phyloP scores from a whole-genome alignment of 441 rosid genomes.

The Corymbia citriodora region DNA sequence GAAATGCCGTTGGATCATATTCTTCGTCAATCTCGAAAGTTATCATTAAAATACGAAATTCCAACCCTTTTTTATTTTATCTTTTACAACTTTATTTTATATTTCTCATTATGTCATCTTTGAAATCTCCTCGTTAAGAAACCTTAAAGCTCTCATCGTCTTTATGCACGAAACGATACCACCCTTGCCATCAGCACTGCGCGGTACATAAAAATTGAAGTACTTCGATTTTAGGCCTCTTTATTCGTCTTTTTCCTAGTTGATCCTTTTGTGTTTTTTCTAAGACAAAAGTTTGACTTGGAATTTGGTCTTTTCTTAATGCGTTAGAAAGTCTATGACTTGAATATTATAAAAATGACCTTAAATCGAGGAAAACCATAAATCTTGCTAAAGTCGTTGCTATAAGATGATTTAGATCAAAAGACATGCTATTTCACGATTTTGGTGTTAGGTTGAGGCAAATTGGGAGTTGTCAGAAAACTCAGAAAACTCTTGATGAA shows the following conservation, averaged over 20 bases:
- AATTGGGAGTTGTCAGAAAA: not conserved
- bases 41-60: not conserved
- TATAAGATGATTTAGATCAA: not conserved
- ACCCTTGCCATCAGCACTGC: not conserved
- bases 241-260: not conserved
- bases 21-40: not conserved
- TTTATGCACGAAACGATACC: not conserved
- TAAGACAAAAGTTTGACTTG: not conserved
- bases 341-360: not conserved
- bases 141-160: not conserved
- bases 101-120: not conserved
- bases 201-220: not conserved
- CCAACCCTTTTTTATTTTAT: not conserved
- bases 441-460: not conserved
- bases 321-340: not conserved
- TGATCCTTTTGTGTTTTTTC: not conserved
- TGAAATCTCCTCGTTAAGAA: not conserved
- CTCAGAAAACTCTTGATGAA: not conserved
- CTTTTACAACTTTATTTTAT: not conserved
- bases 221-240: not conserved
- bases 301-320: not conserved
- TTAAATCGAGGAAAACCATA: not conserved
- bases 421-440: not conserved
- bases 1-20: not conserved
- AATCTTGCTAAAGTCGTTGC: not conserved